Base-by-base conservation (phyloP, 768 basidiomycete species). In the Lactifluus hygrophoroides region DNA sequence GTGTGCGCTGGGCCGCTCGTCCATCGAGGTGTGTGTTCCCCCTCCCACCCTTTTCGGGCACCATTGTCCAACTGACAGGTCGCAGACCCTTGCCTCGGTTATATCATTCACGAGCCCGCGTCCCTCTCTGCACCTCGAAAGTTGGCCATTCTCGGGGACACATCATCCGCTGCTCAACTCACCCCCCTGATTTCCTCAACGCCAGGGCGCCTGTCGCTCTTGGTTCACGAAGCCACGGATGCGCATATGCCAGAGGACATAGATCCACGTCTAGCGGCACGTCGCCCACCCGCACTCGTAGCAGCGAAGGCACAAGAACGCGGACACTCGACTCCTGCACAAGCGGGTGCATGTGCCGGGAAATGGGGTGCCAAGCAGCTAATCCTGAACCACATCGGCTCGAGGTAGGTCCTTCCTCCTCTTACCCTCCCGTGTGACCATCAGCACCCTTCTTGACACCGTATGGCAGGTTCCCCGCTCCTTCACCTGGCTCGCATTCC, bases 171-270 rank as follows among this genome's bases (percentile, higher is more conserved):
- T 0, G 77, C 79, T 27, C 66, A 74, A 1, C 78, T 88, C 50
- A 70, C 78, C n/a, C 81, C 81, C 10, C 77, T 89, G 23, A 54
- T 72, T 9, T 43, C 56, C 45, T 45, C 63, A 28, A 23, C 47
- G 13, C 62, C 54, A 5, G 57, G 50, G 0, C 61, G 64, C 5
- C 60, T 73, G 0, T 80, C 84, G 28, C 74, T 93, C n/a, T 76
- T 93, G 19, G 75, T 93, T n/a, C 92, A 94, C 69, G 91, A 94
- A 71, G 82, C 85, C 1, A 91, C 88, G 2, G 90, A 93, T 66
- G 83, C 85, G 0, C 78, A 77, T 62, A 80, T 94, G 37, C 83
- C 86, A 0, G 66, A 58, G 2, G 65, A 74, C 48, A 76, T 86
- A 54, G 83, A 84, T 67, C 71, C 74, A 71, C 34, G 71, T 79